A percentile compares a stretch with the other conserved stretches of the same genome.
Evolutionary conservation across 805 yeast species (phyloP).

Genomic region (Saccharomycopsis olivae): DNA sequence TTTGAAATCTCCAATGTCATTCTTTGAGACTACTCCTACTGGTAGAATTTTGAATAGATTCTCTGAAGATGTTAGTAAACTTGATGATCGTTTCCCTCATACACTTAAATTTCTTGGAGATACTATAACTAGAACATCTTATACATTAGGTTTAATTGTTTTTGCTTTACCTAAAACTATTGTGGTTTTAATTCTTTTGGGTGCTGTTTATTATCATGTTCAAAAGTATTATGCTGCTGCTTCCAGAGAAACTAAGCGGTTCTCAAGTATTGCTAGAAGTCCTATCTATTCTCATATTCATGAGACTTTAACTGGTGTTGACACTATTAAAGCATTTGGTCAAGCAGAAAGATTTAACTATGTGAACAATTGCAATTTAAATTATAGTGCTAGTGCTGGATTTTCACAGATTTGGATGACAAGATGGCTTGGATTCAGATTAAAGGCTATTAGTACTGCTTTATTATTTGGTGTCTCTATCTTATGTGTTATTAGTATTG

Average conservation of each 20-base stretch:
- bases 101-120: slow-evolving; percentile 39
- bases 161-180: slow-evolving; percentile 44
- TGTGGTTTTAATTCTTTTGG: slow-evolving; percentile 35
- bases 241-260: slow-evolving; percentile 69
- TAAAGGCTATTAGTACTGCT: slow-evolving; percentile 50
- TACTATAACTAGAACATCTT: slow-evolving; percentile 33
- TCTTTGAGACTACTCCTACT: slow-evolving; percentile 75
- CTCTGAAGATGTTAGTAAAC: slow-evolving; percentile 47
- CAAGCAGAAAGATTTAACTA: slow-evolving; percentile 53
- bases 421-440: slow-evolving; percentile 56
- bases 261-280: slow-evolving; percentile 55
- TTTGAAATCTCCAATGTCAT: slow-evolving; percentile 69
- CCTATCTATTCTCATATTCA: slow-evolving; percentile 79
- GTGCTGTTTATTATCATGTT: slow-evolving; percentile 53
- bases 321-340: slow-evolving; percentile 69
- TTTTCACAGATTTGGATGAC: slow-evolving; percentile 27
- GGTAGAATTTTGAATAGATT: slow-evolving; percentile 79
- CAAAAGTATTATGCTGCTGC: slow-evolving; percentile 61
- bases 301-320: slow-evolving; percentile 69
- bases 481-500: slow-evolving; percentile 37
- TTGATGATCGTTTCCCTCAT: slow-evolving; percentile 49
- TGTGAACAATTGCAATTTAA: slow-evolving; percentile 40
- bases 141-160: slow-evolving; percentile 44
- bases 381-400: slow-evolving; percentile 37
- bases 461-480: slow-evolving; percentile 32